Evolutionary conservation across 1,139 yeast species (phyloP).

Genomic region (Blastobotrys illinoisensis): DNA sequence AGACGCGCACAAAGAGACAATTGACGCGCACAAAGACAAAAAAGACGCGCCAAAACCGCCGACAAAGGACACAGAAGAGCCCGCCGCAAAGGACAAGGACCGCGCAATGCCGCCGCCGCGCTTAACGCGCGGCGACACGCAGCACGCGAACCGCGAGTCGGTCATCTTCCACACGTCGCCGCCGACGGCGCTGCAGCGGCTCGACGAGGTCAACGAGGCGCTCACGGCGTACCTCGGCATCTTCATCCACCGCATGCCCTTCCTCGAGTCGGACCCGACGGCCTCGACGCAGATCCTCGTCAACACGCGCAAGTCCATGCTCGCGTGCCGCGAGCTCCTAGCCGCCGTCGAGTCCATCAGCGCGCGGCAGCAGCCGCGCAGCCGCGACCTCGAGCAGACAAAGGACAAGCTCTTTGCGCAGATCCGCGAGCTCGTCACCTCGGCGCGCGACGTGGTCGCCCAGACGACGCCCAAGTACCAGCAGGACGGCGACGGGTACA

Average conservation of each 20-base stretch:
- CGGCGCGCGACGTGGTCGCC: constrained; percentile 31
- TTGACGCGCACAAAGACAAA: too few relatives aligned
- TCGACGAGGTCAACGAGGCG: constrained; percentile 69
- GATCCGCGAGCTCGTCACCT: constrained; percentile 30
- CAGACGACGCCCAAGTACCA: constrained; percentile 2
- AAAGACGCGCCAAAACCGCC: too few relatives aligned
- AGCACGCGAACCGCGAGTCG: constrained; percentile 26
- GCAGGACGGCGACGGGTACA: background rate
- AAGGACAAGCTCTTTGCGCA: constrained; percentile 35
- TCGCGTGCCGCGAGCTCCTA: constrained; percentile 38
- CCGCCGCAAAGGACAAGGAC: too few relatives aligned
- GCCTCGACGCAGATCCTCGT: constrained; percentile 34
- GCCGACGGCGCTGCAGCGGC: constrained; percentile 64
- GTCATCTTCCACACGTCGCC: constrained; percentile 39
- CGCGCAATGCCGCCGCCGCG: too few relatives aligned
- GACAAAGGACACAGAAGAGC: too few relatives aligned
- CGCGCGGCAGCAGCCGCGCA: constrained; percentile 26
- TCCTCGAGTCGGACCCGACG: constrained; percentile 28
- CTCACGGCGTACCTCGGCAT: constrained; percentile 63
- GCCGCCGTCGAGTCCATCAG: constrained; percentile 35
- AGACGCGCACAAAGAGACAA: background rate
- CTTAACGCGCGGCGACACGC: too few relatives aligned
- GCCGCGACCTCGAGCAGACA: constrained; percentile 31
- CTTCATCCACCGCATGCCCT: constrained; percentile 31
- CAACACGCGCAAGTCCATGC: constrained; percentile 38